Evolutionary conservation across 1,284 basidiomycete species (phyloP), one percentile per base, ranked within the genome.

Genomic region (Rhodofomes roseus): DNA sequence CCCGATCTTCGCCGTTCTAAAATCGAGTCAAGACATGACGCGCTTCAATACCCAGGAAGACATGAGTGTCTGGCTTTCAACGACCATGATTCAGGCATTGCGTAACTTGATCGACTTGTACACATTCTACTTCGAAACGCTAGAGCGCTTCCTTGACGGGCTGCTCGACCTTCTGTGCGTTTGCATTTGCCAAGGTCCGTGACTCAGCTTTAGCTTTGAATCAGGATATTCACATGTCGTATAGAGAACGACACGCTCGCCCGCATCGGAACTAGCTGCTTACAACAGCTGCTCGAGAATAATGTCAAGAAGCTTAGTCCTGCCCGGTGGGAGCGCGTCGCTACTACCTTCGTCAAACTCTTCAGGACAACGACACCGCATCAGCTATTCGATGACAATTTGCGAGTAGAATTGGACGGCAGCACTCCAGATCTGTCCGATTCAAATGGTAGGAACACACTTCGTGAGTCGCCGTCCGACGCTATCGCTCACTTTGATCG

Each of bases 41-140:
- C 86, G 95, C 29, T 98, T 98, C 79, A 93, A 83, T 70, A 96
- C 94, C 2, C 94, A 98, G 70, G 97, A 99, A 72, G 97, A 99
- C 69, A 97, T 98, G 95, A 97, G 95, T 68, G 96, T 99, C 16
- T 99, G 97, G 97, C 77, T 99, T 52, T 98, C 95, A 46, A 98
- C 97, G 8, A 99, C 97, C 1, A 96, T 99, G 90, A 98, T 99
- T 58, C 96, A 99, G 72, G 97, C 97, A 1, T 81, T 99, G 59
- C 86, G 97, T 37, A 94, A 98, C 74, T 81, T 99, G 63, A 93
- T 99, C 62, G 94, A 97, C 71, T 83, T 99, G 22, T 99, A 97
- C 75, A 97, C 97, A 1, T 93, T 87, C 77, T 97, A 95, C 77
- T 99, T 98, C 73, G 92, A 94, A 62, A 95, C 89, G 12, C 76